phyloP scores from a whole-genome alignment of 2,329 filamentous ascomycete genomes.

The Fusarium heterosporum region DNA sequence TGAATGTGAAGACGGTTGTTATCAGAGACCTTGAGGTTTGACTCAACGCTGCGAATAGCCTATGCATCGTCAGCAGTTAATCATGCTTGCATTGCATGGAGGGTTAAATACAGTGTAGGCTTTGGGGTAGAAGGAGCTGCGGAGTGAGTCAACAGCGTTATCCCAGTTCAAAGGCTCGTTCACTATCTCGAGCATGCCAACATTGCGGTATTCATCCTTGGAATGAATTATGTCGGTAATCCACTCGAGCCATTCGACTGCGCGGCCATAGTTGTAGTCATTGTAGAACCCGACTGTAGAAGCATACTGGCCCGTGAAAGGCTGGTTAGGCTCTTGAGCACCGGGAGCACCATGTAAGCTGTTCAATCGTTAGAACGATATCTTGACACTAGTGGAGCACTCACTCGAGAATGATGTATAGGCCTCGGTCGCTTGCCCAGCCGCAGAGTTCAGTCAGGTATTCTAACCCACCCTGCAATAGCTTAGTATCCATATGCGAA shows the following conservation, averaged over 20 bases:
- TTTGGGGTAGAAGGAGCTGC: conserved; percentile 38
- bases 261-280: conserved; percentile 67
- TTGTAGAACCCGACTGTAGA: conserved; percentile 64
- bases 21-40: conserved; percentile 53
- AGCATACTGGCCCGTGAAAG: conserved; percentile 59
- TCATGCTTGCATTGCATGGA: fast-evolving
- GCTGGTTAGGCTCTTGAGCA: conserved; percentile 59
- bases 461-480: conserved; percentile 53
- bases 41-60: conserved; percentile 62
- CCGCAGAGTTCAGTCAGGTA: conserved; percentile 61
- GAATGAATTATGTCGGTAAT: conserved; percentile 65
- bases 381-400: neutral
- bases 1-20: conserved; percentile 64
- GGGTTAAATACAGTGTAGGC: conserved; percentile 32
- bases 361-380: neutral
- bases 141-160: conserved; percentile 34
- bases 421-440: conserved; percentile 60
- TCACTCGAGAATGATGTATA: conserved; percentile 65
- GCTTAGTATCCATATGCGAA: neutral
- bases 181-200: conserved; percentile 67
- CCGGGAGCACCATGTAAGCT: conserved; percentile 63
- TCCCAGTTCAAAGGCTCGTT: conserved; percentile 44
- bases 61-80: conserved; percentile 2
- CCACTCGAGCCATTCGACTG: conserved; percentile 66
- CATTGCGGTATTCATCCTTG: conserved; percentile 61